A percentile compares a stretch with the other conserved stretches of the same genome.
Conservation (phyloP, 768 basidiomycete genomes). For the Auricularia sp. region DNA sequence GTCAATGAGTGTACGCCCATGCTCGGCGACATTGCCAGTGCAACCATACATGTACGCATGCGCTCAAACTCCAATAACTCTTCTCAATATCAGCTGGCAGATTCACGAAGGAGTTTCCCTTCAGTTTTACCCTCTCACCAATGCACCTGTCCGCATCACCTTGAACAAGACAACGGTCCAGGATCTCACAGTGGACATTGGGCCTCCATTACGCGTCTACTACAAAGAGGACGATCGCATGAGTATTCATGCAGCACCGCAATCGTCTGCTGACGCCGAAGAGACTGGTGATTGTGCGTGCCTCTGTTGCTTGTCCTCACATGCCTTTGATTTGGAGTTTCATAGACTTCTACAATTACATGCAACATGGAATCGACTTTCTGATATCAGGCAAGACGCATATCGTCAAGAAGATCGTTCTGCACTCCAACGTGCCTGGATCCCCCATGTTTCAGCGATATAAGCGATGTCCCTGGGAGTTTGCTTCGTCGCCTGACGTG, state of each 20-base stretch:
- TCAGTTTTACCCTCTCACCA: conserved; percentile 49
- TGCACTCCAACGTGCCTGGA: conserved; percentile 84
- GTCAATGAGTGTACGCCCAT: conserved; percentile 54
- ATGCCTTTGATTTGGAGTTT: neutral
- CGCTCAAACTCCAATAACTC: neutral
- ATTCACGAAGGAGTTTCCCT: conserved; percentile 64
- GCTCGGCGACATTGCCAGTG: conserved; percentile 60
- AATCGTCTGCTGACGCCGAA: conserved; percentile 19
- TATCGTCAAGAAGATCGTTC: conserved; percentile 69
- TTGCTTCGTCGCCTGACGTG: conserved; percentile 18
- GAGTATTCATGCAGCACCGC: conserved; percentile 57
- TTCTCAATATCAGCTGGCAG: conserved; percentile 24
- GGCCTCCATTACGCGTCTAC: conserved; percentile 63
- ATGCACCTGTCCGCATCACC: conserved; percentile 44
- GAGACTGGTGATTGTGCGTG: conserved; percentile 32
- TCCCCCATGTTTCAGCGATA: conserved; percentile 84
- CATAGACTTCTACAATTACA: conserved; percentile 82
- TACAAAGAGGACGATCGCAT: conserved; percentile 87
- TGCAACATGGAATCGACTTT: conserved; percentile 84
- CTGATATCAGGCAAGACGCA: conserved; percentile 65
- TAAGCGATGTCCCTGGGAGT: conserved; percentile 85
- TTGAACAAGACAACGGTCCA: conserved; percentile 74
- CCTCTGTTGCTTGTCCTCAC: neutral
- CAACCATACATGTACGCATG: conserved; percentile 49
- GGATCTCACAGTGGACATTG: conserved; percentile 69